phyloP scores from a whole-genome alignment of 305 asterid species.

The Fraxinus xanthoxyloides region DNA sequence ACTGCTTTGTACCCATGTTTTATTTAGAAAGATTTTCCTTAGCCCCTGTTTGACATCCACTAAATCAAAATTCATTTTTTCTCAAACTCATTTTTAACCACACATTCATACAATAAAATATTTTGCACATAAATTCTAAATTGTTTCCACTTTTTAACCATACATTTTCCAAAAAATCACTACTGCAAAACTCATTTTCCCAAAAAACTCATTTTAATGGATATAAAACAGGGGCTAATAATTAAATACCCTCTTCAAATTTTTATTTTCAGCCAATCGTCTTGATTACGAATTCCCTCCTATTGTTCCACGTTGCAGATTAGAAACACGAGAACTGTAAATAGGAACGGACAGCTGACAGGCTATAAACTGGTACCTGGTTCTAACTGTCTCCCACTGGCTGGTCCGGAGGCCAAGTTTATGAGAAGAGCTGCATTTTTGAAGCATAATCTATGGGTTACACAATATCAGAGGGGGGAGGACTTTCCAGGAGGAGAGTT shows the following conservation, averaged over 20 bases:
- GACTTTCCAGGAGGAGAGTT: constrained; percentile 97
- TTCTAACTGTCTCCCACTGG: constrained; percentile 85
- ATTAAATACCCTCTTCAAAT: too few species aligned
- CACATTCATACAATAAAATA: background rate
- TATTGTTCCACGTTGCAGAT: constrained; percentile 41
- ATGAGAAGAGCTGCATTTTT: constrained; percentile 90
- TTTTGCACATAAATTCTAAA: background rate
- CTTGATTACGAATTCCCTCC: constrained; percentile 5
- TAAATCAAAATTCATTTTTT: background rate
- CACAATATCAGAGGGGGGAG: constrained; percentile 79
- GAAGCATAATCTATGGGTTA: constrained; percentile 95
- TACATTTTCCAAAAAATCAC: background rate
- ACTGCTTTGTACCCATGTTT: background rate
- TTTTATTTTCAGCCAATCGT: background rate
- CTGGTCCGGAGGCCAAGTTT: constrained; percentile 88
- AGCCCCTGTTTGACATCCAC: background rate
- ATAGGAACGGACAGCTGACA: constrained; percentile 83
- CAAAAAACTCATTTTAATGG: background rate
- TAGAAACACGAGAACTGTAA: constrained; percentile 85
- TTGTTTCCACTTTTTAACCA: background rate
- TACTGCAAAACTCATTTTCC: background rate
- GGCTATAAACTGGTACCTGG: constrained; percentile 95
- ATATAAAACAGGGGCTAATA: too few species aligned
- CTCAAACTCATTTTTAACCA: background rate
- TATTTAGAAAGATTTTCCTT: background rate